Conservation (phyloP, 257 asterid genomes). For the Solanum chilense region DNA sequence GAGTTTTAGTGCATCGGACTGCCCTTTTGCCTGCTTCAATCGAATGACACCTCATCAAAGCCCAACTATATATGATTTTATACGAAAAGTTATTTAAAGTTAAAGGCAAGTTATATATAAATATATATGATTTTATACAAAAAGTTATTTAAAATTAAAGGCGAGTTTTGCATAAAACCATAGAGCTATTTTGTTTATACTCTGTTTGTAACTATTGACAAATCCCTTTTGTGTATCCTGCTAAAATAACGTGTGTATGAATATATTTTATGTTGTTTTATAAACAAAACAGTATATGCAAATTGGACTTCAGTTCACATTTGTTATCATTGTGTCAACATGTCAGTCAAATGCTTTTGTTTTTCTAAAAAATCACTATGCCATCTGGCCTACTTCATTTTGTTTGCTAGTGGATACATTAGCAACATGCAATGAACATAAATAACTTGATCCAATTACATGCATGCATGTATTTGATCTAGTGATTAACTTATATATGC, state of each 20-base stretch:
- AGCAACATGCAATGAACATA: background rate
- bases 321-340: background rate
- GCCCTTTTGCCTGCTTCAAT: too few relatives aligned
- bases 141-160: background rate
- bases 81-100: too few relatives aligned
- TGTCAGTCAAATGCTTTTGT: background rate
- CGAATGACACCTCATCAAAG: background rate
- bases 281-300: background rate
- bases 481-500: background rate
- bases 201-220: background rate
- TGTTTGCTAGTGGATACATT: background rate
- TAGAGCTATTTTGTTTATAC: background rate
- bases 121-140: too few relatives aligned
- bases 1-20: too few relatives aligned
- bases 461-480: background rate
- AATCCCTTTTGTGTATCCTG: background rate
- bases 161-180: too few relatives aligned
- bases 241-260: background rate
- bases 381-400: background rate
- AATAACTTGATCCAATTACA: background rate
- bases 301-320: background rate
- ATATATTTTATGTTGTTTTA: background rate
- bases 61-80: too few relatives aligned
- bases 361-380: background rate
- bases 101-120: too few relatives aligned